phyloP scores from a whole-genome alignment of 1,284 basidiomycete species.

The Athelia sp. region DNA sequence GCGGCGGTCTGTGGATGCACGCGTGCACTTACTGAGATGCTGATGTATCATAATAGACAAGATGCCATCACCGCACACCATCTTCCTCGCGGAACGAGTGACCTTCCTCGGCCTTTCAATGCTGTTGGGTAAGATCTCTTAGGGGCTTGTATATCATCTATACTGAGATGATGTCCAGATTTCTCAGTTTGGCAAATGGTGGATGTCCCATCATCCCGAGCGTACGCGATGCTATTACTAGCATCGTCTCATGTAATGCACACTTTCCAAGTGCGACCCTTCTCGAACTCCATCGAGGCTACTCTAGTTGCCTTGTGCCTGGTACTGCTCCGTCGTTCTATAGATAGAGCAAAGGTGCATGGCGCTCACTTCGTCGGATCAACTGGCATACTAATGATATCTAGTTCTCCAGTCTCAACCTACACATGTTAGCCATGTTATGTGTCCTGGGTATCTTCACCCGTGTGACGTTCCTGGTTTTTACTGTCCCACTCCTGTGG shows the following conservation, averaged over 20 bases:
- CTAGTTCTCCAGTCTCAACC: conserved; percentile 8
- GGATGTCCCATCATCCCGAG: conserved; percentile 13
- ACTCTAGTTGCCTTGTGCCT: conserved; percentile 26
- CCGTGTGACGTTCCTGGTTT: conserved; percentile 31
- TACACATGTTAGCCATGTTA: conserved; percentile 19
- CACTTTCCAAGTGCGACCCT: conserved; percentile 35
- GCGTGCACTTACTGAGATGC: not conserved
- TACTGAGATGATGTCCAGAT: conserved; percentile 18
- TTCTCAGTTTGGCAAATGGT: conserved; percentile 21
- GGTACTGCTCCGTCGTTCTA: conserved; percentile 11
- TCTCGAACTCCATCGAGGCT: conserved; percentile 35
- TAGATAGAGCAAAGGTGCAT: not conserved
- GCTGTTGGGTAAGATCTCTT: conserved; percentile 23
- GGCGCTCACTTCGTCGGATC: not conserved
- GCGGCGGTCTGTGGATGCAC: conserved; percentile 13
- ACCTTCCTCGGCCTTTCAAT: conserved; percentile 26
- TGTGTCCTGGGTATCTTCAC: conserved; percentile 27
- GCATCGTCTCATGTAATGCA: conserved; percentile 32
- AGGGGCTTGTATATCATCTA: not conserved
- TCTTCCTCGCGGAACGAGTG: conserved; percentile 27
- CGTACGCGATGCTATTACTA: conserved; percentile 25
- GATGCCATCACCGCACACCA: conserved; percentile 11
- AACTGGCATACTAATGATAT: not conserved
- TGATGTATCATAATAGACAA: not conserved
- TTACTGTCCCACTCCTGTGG: conserved; percentile 25